Evolutionary conservation across 495 filamentous ascomycete species (phyloP), one percentile per base, ranked within the genome.

Genomic region (Trichocladium antarcticum): DNA sequence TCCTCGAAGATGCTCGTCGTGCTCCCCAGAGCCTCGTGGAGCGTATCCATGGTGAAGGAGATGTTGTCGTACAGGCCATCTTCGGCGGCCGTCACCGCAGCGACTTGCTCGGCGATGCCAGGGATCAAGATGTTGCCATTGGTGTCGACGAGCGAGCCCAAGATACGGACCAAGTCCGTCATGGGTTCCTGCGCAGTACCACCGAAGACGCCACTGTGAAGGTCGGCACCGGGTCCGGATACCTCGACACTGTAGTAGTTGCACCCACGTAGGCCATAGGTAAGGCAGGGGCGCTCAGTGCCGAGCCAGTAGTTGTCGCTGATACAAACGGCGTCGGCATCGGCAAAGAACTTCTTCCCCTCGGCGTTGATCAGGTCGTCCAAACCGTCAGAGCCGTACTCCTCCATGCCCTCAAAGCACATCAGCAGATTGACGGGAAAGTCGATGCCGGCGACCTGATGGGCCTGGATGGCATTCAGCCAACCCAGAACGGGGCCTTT

Each of bases 331-430:
- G 89, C 93, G 52, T 99, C 93, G 5, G 87, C 80, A 55, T 95
- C 90, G 55, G 84, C 85, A 71, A 99, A 99, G 74, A 78, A 97
- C 46, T 81, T 80, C 71, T 89, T 87, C 55, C 79, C 83, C 69
- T 99, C 93, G 15, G 75, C 80, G 52, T 83, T 73, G 66, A 99
- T 95, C 53, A 96, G 84, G 37, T 95, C 90, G 53, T 99, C 90
- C 35, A 99, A 76, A 34, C 93, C 93, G 59, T 97, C 93, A 0
- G 87, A 95, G 35, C 93, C 93, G 65, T 95, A 94, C 70, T 99
- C 93, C 70, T 99, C 92, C 93, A 99, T 99, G 36, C 93, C 93
- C 70, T 99, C 93, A 60, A 99, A 99, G 74, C 93, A 99, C 88
- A 95, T 96, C 27, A 99, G 78, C 48, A 99, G 76, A 74, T 99